These are phyloP conservation scores for Lipomyces japonicus DNA, from an alignment of 805 yeast genomes.

Conservation along the genomic window DNA sequence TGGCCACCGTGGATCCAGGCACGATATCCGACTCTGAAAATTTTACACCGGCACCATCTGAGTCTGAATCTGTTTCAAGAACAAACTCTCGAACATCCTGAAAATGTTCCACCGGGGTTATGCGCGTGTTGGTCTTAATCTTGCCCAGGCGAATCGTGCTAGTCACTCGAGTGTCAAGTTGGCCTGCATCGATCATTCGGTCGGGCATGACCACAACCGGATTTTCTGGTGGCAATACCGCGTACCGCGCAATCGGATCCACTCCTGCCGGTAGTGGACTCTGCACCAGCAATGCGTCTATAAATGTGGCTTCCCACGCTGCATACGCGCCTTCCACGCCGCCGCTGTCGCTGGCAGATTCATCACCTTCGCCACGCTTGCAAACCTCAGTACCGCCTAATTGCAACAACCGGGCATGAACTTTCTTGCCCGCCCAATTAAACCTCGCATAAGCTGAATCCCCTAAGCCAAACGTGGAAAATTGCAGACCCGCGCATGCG, in stretches of 20 bases:
- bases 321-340: constrained; percentile 68
- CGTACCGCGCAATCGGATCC: constrained; percentile 37
- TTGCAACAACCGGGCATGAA: constrained; percentile 73
- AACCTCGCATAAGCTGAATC: constrained; percentile 87
- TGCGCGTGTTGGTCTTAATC: constrained; percentile 51
- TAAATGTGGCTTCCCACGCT: constrained; percentile 53
- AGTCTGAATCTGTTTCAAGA: no score
- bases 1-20: constrained; percentile 79
- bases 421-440: constrained; percentile 80
- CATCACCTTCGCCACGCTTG: constrained; percentile 85
- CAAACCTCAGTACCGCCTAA: constrained; percentile 74
- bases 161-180: constrained; percentile 2
- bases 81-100: constrained; percentile 78
- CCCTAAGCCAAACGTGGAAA: constrained; percentile 85
- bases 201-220: constrained; percentile 35
- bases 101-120: constrained; percentile 72
- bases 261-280: constrained; percentile 21
- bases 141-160: constrained; percentile 41
- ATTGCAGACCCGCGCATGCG: constrained; percentile 55
- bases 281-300: constrained; percentile 33
- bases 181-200: neutral
- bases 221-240: constrained; percentile 42
- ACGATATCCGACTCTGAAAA: constrained; percentile 25
- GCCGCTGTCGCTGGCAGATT: constrained; percentile 60
- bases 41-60: constrained; percentile 4